Percentiles rank a stretch among this genome's conserved stretches.
These are phyloP conservation scores for Plantago major DNA, from an alignment of 257 asterid species.

Conservation along the genomic window DNA sequence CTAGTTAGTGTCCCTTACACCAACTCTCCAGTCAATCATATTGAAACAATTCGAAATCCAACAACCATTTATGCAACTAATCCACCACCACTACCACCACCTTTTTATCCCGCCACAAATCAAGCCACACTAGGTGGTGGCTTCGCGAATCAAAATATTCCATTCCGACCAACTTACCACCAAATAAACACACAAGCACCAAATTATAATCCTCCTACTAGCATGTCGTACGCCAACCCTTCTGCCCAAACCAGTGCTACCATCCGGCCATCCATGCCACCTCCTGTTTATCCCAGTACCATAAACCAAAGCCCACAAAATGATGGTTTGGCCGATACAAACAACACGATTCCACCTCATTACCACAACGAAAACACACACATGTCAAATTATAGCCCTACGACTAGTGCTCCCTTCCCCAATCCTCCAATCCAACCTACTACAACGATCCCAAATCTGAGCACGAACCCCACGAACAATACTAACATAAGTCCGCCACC, in stretches of 20 bases:
- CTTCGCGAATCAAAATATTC: neutral
- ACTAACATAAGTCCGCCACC: constrained; percentile 9
- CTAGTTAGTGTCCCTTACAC: too few relatives aligned
- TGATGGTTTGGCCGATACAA: constrained; percentile 4
- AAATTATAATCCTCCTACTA: constrained; percentile 9
- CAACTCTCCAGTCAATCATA: too few relatives aligned
- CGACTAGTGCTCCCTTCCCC: neutral
- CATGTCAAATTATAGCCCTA: constrained; percentile 8
- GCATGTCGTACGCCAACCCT: neutral
- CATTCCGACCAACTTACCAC: neutral
- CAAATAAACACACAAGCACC: constrained; percentile 2
- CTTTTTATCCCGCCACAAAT: neutral
- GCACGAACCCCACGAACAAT: constrained; percentile 24
- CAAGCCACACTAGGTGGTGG: too few relatives aligned
- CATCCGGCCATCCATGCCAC: neutral
- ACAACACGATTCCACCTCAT: neutral
- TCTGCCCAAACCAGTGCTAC: constrained; percentile 11
- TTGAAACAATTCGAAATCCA: too few relatives aligned
- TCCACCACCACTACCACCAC: neutral
- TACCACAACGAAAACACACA: too few relatives aligned
- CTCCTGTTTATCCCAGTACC: neutral
- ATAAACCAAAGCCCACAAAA: neutral
- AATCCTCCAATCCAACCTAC: constrained; percentile 10
- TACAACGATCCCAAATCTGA: constrained; percentile 14
- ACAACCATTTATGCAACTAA: too few relatives aligned